Conservation (phyloP, 192 early-diverging fungal species). For the Gigaspora rosea region DNA sequence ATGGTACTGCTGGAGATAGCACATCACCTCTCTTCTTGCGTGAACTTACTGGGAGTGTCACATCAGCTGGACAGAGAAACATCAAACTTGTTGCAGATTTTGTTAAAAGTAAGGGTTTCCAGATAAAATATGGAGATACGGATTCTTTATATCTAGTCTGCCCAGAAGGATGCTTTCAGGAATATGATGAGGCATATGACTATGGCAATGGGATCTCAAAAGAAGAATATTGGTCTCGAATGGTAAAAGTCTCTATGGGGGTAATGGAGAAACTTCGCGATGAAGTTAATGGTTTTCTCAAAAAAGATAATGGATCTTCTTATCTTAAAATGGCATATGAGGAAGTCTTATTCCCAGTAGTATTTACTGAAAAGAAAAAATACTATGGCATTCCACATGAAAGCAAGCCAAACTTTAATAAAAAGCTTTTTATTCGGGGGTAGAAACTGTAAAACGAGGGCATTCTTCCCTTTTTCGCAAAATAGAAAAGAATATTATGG, state of each 20-base stretch:
- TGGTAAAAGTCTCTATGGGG: slow-evolving; percentile 9
- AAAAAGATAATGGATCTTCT: neutral
- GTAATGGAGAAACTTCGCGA: slow-evolving; percentile 9
- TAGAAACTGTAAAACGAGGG: slow-evolving; percentile 1
- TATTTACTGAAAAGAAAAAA: slow-evolving; percentile 27
- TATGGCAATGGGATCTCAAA: slow-evolving; percentile 1
- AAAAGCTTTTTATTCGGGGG: neutral
- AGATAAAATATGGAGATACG: neutral
- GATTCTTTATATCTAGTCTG: slow-evolving; percentile 6
- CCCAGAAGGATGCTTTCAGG: slow-evolving; percentile 1
- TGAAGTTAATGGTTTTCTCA: slow-evolving; percentile 3
- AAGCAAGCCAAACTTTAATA: slow-evolving; percentile 6
- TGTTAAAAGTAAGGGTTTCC: slow-evolving; percentile 6
- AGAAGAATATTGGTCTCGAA: slow-evolving; percentile 19
- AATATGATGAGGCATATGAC: slow-evolving; percentile 6
- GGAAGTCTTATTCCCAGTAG: slow-evolving; percentile 12
- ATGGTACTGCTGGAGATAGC: neutral
- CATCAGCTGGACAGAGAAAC: neutral
- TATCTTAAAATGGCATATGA: slow-evolving; percentile 25
- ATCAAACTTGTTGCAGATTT: slow-evolving; percentile 15
- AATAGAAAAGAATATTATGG: slow-evolving; percentile 1
- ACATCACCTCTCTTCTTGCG: neutral
- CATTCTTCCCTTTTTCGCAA: neutral
- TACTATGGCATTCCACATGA: neutral
- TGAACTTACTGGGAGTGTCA: neutral